Conservation (phyloP, 169 alveolate genomes). For the Cystoisospora suis region DNA sequence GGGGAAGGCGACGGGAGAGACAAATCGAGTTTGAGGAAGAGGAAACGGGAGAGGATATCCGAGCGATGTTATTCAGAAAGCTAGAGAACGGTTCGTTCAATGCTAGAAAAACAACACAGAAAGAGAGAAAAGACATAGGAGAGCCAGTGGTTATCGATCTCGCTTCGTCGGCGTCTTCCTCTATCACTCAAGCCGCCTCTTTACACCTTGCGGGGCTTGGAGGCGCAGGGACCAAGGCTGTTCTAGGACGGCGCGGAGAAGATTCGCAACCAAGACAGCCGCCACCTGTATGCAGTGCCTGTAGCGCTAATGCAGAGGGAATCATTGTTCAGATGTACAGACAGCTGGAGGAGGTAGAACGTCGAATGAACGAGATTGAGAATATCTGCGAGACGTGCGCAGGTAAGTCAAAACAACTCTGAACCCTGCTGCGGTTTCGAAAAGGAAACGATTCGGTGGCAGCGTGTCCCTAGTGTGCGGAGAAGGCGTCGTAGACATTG, state of each 20-base stretch:
- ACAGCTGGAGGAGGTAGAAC: slow-evolving; percentile 43
- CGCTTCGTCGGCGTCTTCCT: not conserved
- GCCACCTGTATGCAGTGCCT: slow-evolving; percentile 58
- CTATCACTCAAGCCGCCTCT: no score
- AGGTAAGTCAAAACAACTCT: no score
- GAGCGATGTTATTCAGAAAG: not conserved
- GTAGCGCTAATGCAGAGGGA: slow-evolving; percentile 52
- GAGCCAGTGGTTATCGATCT: not conserved
- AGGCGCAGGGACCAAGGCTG: no score
- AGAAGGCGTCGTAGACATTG: no score
- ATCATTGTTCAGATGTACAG: slow-evolving; percentile 7
- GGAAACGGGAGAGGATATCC: not conserved
- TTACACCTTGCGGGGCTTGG: no score
- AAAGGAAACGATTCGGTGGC: no score
- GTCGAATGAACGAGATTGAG: slow-evolving; percentile 35
- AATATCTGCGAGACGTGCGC: slow-evolving; percentile 60
- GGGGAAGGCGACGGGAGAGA: not conserved
- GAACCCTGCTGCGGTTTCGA: no score
- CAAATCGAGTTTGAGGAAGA: not conserved
- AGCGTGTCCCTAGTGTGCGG: no score
- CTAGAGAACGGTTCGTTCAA: not conserved
- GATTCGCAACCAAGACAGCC: slow-evolving; percentile 34
- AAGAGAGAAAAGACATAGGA: not conserved
- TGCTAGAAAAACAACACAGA: not conserved
- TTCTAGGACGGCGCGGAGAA: no score